Conservation (phyloP, 2,329 filamentous ascomycete species). For the Magnaporthiopsis poae region DNA sequence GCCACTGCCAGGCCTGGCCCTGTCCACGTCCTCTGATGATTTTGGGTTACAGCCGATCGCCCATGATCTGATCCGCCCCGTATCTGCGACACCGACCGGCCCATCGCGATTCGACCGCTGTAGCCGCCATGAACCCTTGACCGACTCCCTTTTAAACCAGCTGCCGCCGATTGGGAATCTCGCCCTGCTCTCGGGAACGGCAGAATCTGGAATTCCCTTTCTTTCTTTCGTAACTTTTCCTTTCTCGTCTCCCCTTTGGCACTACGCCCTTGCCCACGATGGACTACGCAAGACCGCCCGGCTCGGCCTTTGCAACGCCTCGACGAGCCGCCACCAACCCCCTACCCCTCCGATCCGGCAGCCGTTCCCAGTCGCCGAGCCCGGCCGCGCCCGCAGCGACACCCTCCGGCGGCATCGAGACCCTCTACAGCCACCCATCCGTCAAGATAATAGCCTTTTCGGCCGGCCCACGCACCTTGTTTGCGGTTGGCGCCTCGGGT, state of each 20-base stretch:
- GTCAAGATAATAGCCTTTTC: conserved; percentile 57
- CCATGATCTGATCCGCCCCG: conserved; percentile 1
- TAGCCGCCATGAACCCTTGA: neutral
- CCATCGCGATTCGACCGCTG: conserved; percentile 1
- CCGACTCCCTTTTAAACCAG: neutral
- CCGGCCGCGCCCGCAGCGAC: conserved; percentile 17
- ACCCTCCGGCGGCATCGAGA: conserved; percentile 42
- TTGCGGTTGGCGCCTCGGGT: conserved; percentile 21
- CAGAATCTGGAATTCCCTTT: neutral
- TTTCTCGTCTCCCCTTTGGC: neutral
- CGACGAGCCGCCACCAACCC: conserved; percentile 29
- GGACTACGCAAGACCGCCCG: conserved; percentile 16
- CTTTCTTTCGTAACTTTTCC: neutral
- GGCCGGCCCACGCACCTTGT: conserved; percentile 24
- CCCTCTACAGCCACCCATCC: conserved; percentile 62
- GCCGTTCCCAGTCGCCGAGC: conserved; percentile 12
- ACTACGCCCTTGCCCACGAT: conserved; percentile 10
- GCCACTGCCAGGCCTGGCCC: neutral
- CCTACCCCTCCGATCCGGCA: conserved; percentile 14
- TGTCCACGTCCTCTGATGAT: conserved; percentile 1
- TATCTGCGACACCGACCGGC: conserved; percentile 2
- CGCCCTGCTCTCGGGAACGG: neutral
- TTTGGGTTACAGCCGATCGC: neutral
- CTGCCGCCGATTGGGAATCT: neutral
- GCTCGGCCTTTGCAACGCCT: conserved; percentile 15